Percentiles rank a stretch among this genome's conserved stretches.
Conservation (phyloP, 768 basidiomycete species). For the Amanita rimosa region DNA sequence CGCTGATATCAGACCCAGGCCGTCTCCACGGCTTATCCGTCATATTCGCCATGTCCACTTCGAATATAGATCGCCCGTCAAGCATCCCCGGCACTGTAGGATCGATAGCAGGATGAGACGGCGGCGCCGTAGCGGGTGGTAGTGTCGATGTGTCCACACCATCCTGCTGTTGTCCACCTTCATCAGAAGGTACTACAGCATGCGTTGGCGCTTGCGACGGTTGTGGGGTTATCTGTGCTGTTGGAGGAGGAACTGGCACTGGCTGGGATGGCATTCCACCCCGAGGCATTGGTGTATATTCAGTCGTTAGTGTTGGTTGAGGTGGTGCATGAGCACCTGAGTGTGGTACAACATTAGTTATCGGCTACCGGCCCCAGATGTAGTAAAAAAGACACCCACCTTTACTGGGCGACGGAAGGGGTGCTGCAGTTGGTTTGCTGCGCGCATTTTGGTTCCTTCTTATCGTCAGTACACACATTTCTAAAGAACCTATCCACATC, state of each 20-base stretch:
- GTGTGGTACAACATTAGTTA: neutral
- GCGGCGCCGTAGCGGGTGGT: slow-evolving; percentile 58
- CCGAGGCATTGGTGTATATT: slow-evolving; percentile 69
- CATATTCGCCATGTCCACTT: slow-evolving; percentile 68
- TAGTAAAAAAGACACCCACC: slow-evolving; percentile 9
- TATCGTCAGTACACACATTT: neutral
- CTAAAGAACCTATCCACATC: neutral
- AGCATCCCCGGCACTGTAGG: slow-evolving; percentile 52
- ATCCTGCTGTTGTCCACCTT: neutral
- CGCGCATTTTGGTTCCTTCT: neutral
- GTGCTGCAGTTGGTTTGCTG: slow-evolving; percentile 2
- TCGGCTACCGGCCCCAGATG: neutral
- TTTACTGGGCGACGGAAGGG: slow-evolving; percentile 22
- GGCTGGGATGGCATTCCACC: slow-evolving; percentile 24
- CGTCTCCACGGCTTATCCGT: slow-evolving; percentile 84
- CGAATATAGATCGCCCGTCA: slow-evolving; percentile 72
- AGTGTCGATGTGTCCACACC: slow-evolving; percentile 55
- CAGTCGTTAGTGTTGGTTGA: slow-evolving; percentile 61
- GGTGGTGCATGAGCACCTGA: slow-evolving; percentile 18
- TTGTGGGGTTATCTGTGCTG: slow-evolving; percentile 9
- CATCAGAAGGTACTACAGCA: slow-evolving; percentile 5
- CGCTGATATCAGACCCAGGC: slow-evolving; percentile 86
- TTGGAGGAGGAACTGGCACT: neutral
- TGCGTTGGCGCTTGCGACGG: slow-evolving; percentile 6
- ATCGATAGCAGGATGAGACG: slow-evolving; percentile 73